A percentile compares a stretch with the other conserved stretches of the same genome.
phyloP scores from a whole-genome alignment of 1,139 yeast species.

The Kodamaea sp. region DNA sequence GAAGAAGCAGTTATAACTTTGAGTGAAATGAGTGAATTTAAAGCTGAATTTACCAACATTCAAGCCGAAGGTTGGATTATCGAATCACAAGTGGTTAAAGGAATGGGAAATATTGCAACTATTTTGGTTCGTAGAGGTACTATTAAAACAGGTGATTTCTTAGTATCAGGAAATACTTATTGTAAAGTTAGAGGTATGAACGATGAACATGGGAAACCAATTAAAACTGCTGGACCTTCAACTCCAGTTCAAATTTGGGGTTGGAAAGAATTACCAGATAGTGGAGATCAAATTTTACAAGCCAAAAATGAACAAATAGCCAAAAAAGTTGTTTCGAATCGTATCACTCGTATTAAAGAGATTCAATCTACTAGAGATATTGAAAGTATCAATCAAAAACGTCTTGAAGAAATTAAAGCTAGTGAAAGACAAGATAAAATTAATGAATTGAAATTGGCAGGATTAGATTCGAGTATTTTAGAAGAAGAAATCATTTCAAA shows the following conservation, averaged over 20 bases:
- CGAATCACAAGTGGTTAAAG: slow-evolving; percentile 80
- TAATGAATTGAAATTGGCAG: slow-evolving; percentile 54
- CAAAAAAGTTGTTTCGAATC: slow-evolving; percentile 66
- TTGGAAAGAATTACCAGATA: slow-evolving; percentile 90
- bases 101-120: slow-evolving; percentile 85
- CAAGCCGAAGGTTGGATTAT: slow-evolving; percentile 84
- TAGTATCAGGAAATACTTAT: slow-evolving; percentile 84
- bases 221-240: slow-evolving; percentile 77
- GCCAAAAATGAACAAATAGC: slow-evolving; percentile 73
- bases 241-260: slow-evolving; percentile 91
- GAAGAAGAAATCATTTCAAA: slow-evolving; percentile 27
- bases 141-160: slow-evolving; percentile 60
- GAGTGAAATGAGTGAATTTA: slow-evolving; percentile 77
- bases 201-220: slow-evolving; percentile 65
- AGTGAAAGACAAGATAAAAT: slow-evolving; percentile 49
- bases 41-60: slow-evolving; percentile 55
- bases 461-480: slow-evolving; percentile 46
- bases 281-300: slow-evolving; percentile 82
- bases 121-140: slow-evolving; percentile 79
- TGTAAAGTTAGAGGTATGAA: slow-evolving; percentile 83
- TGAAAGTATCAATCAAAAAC: slow-evolving; percentile 61
- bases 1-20: slow-evolving; percentile 87
- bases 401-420: slow-evolving; percentile 45
- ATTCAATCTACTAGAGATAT: slow-evolving; percentile 64
- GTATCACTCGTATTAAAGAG: slow-evolving; percentile 54